A percentile compares a stretch with the other conserved stretches of the same genome.
Evolutionary conservation across 2,329 filamentous ascomycete species (phyloP).

Genomic region (Cylindrodendrum hubeiense): DNA sequence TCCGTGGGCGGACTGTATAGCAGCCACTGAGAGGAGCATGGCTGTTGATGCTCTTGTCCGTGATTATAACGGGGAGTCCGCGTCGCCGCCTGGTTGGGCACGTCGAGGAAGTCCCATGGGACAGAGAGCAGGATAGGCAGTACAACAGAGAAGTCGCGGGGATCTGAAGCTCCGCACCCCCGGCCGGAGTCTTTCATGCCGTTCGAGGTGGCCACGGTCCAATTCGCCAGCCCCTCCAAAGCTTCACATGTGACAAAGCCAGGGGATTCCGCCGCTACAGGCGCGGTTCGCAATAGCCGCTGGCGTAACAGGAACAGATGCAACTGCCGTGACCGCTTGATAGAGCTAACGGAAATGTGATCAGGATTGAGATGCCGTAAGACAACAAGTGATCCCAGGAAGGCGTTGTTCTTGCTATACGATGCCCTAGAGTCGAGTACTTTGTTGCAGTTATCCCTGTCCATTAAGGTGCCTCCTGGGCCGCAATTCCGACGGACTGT

Average conservation of each 20-base stretch:
- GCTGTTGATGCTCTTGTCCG: neutral
- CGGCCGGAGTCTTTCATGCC: neutral
- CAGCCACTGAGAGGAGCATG: neutral
- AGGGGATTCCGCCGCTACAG: neutral
- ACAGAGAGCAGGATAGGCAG: neutral
- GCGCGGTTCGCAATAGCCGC: slow-evolving; percentile 3
- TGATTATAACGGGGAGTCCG: neutral
- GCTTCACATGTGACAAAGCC: neutral
- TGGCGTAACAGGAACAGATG: neutral
- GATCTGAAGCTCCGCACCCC: neutral
- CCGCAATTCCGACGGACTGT: neutral
- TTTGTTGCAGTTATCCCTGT: neutral
- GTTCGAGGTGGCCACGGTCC: neutral
- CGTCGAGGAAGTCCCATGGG: neutral
- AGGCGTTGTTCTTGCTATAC: neutral
- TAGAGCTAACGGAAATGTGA: neutral
- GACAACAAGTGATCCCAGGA: neutral
- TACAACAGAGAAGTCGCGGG: neutral
- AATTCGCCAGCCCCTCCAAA: neutral
- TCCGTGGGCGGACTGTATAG: neutral
- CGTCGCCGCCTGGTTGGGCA: neutral
- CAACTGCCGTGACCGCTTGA: neutral
- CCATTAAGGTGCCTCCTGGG: neutral
- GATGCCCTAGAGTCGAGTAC: neutral
- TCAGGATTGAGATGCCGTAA: neutral